phyloP scores from a whole-genome alignment of 164 flowering plant species.

The Stephania yunnanensis region DNA sequence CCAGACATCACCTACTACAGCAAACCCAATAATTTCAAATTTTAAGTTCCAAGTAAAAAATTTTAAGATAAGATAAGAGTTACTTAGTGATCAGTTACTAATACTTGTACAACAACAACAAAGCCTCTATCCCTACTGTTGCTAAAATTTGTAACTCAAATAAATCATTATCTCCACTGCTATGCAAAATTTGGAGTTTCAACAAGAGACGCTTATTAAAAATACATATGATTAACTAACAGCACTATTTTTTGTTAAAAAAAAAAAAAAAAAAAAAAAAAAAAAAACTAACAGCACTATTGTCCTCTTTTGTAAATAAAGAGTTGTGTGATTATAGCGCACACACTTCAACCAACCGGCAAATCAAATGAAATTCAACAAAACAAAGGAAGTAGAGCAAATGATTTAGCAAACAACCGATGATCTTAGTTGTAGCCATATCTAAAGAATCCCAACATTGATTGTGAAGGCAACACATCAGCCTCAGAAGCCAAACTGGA shows the following conservation, averaged over 20 bases:
- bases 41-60: not conserved
- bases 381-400: not conserved
- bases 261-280: too few species aligned
- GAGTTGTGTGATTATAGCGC: not conserved
- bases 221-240: not conserved
- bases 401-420: too few species aligned
- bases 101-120: not conserved
- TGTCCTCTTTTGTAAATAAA: not conserved
- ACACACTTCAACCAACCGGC: not conserved
- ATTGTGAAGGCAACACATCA: not conserved
- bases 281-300: not conserved
- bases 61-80: not conserved
- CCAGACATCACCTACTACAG: not conserved
- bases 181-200: not conserved
- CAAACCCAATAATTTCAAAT: not conserved
- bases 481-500: not conserved
- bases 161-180: not conserved
- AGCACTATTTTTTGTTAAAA: not conserved
- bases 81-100: too few species aligned
- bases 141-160: too few species aligned
- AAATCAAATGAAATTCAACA: not conserved
- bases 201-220: not conserved
- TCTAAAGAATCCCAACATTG: not conserved
- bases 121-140: not conserved
- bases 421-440: too few species aligned